Percentiles rank a stretch among this genome's conserved stretches.
Evolutionary conservation across 2,329 filamentous ascomycete genomes (phyloP).

Genomic region (Knufia petricola): DNA sequence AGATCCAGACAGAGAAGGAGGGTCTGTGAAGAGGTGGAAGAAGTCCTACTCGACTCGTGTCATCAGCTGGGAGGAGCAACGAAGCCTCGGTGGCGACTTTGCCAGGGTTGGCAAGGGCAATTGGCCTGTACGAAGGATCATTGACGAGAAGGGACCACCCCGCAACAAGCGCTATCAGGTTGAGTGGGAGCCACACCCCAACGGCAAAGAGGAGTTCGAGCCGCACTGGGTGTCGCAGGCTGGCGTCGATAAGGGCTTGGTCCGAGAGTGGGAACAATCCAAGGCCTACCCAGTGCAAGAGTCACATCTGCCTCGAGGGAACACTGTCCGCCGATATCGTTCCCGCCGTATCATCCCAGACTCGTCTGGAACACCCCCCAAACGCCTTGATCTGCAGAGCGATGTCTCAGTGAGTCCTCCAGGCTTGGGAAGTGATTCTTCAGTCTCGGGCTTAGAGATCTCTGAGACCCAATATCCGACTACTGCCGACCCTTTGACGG

Average conservation of each 20-base stretch:
- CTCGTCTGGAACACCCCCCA: constrained; percentile 12
- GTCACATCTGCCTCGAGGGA: not conserved
- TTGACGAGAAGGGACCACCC: constrained; percentile 30
- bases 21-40: constrained; percentile 15
- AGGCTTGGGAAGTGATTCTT: constrained; percentile 2
- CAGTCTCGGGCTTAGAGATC: constrained; percentile 14
- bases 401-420: constrained; percentile 4
- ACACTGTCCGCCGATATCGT: not conserved
- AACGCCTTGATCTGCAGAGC: not conserved
- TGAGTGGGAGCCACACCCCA: constrained; percentile 18
- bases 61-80: constrained; percentile 16
- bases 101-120: constrained; percentile 8
- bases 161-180: constrained; percentile 17
- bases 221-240: constrained; percentile 18
- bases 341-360: constrained; percentile 8
- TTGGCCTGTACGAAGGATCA: constrained; percentile 15
- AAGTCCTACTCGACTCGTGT: constrained; percentile 12
- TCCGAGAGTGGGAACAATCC: constrained; percentile 8
- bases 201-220: constrained; percentile 15
- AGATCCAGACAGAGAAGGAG: constrained; percentile 7
- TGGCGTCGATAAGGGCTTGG: constrained; percentile 3
- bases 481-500: constrained; percentile 4
- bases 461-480: constrained; percentile 14
- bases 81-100: constrained; percentile 10
- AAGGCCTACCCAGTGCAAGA: constrained; percentile 11